Conservation (phyloP, 352 stramenopile genomes). For the Pythium grandisporangium region DNA sequence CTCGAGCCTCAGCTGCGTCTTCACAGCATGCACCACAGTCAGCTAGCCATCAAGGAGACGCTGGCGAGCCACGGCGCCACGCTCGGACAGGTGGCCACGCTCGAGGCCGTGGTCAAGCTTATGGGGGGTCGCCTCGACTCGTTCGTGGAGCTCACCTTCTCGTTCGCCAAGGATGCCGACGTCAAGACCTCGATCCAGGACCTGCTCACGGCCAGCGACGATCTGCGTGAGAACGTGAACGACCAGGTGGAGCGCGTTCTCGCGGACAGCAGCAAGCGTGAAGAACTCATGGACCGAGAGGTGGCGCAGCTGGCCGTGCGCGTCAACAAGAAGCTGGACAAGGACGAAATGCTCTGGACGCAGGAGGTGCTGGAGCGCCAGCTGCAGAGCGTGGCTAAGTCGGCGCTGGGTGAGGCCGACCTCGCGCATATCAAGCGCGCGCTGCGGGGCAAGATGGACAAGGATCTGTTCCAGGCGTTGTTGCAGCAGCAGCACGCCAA, state of each 20-base stretch:
- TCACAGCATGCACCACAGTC: slow-evolving; percentile 16
- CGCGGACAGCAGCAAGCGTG: slow-evolving; percentile 30
- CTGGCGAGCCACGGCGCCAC: slow-evolving; percentile 33
- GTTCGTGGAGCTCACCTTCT: slow-evolving; percentile 54
- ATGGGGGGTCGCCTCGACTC: slow-evolving; percentile 49
- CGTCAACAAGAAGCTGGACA: slow-evolving; percentile 69
- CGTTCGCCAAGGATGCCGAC: slow-evolving; percentile 64
- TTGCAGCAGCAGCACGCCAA: slow-evolving; percentile 36
- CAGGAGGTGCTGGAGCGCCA: slow-evolving; percentile 58
- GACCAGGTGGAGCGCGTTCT: slow-evolving; percentile 37
- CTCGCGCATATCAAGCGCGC: slow-evolving; percentile 46
- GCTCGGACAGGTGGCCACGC: slow-evolving; percentile 37
- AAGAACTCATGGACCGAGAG: slow-evolving; percentile 45
- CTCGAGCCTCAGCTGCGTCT: slow-evolving; percentile 26
- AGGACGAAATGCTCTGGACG: slow-evolving; percentile 70
- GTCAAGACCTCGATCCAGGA: slow-evolving; percentile 68
- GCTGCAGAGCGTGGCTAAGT: slow-evolving; percentile 56
- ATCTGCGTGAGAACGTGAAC: slow-evolving; percentile 26
- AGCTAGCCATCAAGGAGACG: slow-evolving; percentile 19
- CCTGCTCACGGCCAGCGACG: slow-evolving; percentile 33
- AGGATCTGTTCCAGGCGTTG: slow-evolving; percentile 38
- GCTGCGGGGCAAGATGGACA: slow-evolving; percentile 51
- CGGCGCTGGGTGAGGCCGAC: slow-evolving; percentile 50
- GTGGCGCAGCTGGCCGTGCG: slow-evolving; percentile 48
- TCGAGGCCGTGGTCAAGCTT: slow-evolving; percentile 47